Conservation (phyloP, 106 monocot species). For the Hemerocallis citrina region DNA sequence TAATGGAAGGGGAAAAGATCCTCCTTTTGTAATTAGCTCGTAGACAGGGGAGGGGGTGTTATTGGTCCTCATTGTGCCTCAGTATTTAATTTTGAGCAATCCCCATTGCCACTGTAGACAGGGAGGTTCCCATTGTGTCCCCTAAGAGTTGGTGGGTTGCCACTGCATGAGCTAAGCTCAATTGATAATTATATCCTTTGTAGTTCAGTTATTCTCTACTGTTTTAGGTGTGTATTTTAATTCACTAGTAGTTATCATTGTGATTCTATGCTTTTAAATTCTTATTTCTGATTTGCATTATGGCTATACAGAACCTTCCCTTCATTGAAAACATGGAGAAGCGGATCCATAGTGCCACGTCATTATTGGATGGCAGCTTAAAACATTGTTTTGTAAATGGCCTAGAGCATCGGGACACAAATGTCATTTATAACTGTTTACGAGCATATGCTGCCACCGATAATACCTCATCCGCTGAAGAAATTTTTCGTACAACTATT, state of each 20-base stretch:
- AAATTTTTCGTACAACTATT: slow-evolving; percentile 66
- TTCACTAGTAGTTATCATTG: background rate
- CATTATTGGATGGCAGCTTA: slow-evolving; percentile 61
- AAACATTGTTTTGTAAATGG: slow-evolving; percentile 70
- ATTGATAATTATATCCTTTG: background rate
- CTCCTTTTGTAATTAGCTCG: too few species aligned
- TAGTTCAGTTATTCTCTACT: slow-evolving; percentile 1
- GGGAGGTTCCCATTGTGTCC: too few species aligned
- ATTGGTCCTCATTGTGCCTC: too few species aligned
- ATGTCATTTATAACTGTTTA: slow-evolving; percentile 84
- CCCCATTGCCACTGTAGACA: too few species aligned
- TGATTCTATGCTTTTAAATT: slow-evolving; percentile 7
- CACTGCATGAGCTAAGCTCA: too few species aligned
- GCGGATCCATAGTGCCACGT: slow-evolving; percentile 67
- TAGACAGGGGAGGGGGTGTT: too few species aligned
- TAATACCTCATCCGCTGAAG: slow-evolving; percentile 85
- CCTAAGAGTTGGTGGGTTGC: too few species aligned
- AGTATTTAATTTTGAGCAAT: too few species aligned
- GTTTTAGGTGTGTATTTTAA: background rate
- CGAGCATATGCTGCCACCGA: slow-evolving; percentile 98
- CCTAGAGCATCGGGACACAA: slow-evolving; percentile 62
- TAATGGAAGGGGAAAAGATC: background rate
- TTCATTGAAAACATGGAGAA: slow-evolving; percentile 97
- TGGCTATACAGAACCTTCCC: slow-evolving; percentile 90
- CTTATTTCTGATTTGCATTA: slow-evolving; percentile 22